Evolutionary conservation across 2,329 filamentous ascomycete species (phyloP).

Genomic region (Cladosporium cucumerinum): DNA sequence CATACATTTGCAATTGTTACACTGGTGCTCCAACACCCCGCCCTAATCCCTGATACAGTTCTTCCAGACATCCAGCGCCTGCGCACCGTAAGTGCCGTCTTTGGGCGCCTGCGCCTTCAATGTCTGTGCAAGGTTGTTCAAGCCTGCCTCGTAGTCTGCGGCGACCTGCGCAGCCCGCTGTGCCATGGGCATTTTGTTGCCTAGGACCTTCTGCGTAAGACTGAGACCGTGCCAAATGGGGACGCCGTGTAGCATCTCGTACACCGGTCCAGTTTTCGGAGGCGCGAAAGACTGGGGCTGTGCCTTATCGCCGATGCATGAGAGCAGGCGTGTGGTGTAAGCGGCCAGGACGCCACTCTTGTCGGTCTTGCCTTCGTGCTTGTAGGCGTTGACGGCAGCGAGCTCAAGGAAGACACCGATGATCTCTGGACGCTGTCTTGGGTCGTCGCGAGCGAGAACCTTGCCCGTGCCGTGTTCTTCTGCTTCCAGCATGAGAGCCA

Average conservation of each 20-base stretch:
- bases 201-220: conserved; percentile 41
- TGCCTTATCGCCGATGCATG: conserved; percentile 23
- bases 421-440: conserved; percentile 36
- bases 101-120: conserved; percentile 24
- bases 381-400: conserved; percentile 40
- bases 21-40: neutral
- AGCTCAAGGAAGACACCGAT: conserved; percentile 45
- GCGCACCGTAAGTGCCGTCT: conserved; percentile 26
- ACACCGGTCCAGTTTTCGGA: conserved; percentile 12
- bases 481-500: conserved; percentile 42
- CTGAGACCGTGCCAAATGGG: conserved; percentile 45
- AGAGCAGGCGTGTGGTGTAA: conserved; percentile 40
- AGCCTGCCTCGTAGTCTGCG: conserved; percentile 26
- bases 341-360: conserved; percentile 39
- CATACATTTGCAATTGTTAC: neutral
- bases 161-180: conserved; percentile 24
- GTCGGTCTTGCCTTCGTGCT: conserved; percentile 33
- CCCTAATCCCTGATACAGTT: conserved; percentile 23
- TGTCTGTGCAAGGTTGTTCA: conserved; percentile 24
- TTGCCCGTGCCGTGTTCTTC: conserved; percentile 37
- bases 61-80: conserved; percentile 29
- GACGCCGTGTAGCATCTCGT: conserved; percentile 33
- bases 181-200: conserved; percentile 32
- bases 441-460: conserved; percentile 27
- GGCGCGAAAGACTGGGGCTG: conserved; percentile 13